phyloP scores from a whole-genome alignment of 441 rosid species.

The Breynia disticha region DNA sequence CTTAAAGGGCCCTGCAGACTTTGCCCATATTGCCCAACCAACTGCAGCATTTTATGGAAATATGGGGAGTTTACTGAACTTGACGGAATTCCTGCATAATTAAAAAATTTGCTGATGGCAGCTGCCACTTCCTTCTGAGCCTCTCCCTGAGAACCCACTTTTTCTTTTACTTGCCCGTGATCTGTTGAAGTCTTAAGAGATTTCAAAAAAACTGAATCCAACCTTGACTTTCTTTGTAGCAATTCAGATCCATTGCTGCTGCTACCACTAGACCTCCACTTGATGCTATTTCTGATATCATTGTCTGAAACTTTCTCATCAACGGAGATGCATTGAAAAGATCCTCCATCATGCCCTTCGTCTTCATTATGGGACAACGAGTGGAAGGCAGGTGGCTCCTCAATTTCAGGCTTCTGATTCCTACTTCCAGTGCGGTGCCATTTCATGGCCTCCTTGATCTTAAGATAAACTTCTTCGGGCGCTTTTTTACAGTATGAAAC shows the following conservation, averaged over 20 bases:
- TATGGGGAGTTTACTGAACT: constrained; percentile 68
- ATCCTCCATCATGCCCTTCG: constrained; percentile 37
- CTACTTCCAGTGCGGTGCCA: constrained; percentile 95
- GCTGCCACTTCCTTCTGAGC: constrained; percentile 66
- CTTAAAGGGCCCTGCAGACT: constrained; percentile 58
- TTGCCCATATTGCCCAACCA: constrained; percentile 70
- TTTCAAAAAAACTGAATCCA: constrained; percentile 58
- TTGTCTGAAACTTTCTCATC: constrained; percentile 35
- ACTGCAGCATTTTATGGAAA: constrained; percentile 79
- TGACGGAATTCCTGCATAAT: constrained; percentile 72
- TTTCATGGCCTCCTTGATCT: constrained; percentile 92
- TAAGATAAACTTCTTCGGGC: constrained; percentile 82
- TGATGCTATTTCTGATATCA: constrained; percentile 30
- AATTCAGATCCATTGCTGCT: constrained; percentile 47
- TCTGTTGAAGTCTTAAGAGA: constrained; percentile 30
- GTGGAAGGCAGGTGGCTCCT: constrained; percentile 40
- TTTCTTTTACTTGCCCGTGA: constrained; percentile 30
- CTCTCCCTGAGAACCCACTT: constrained; percentile 34
- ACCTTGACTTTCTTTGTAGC: constrained; percentile 44
- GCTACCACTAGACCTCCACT: constrained; percentile 32
- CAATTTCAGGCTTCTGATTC: constrained; percentile 50
- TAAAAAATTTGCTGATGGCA: constrained; percentile 82
- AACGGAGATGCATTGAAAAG: constrained; percentile 14
- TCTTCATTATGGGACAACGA: constrained; percentile 58
- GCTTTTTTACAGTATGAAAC: constrained; percentile 81